Conservation (phyloP, 2,329 filamentous ascomycete species). For the Elsinoe necatrix region DNA sequence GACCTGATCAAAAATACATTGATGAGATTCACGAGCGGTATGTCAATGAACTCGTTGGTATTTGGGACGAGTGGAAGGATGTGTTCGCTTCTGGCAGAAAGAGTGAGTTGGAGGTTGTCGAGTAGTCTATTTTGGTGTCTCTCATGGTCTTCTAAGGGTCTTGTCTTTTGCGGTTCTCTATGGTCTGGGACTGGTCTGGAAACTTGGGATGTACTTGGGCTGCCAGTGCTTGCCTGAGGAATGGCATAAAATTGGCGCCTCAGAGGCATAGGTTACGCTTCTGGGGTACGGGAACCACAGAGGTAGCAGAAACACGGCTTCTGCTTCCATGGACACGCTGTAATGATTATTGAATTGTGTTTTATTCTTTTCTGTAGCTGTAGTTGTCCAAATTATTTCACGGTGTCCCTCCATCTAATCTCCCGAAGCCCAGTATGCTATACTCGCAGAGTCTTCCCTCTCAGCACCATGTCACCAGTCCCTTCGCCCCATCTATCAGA, state of each 20-base stretch:
- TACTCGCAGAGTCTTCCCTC: no score
- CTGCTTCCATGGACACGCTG: neutral
- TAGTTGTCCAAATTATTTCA: neutral
- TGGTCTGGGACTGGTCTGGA: neutral
- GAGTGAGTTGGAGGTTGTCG: slow-evolving; percentile 60
- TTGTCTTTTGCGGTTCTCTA: neutral
- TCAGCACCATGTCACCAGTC: no score
- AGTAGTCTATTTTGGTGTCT: slow-evolving; percentile 31
- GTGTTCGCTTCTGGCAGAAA: slow-evolving; percentile 56
- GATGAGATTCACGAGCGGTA: slow-evolving; percentile 74
- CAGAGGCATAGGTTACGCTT: neutral
- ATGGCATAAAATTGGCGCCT: neutral
- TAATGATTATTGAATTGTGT: neutral
- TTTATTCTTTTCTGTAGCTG: neutral
- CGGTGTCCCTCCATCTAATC: no score
- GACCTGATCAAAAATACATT: slow-evolving; percentile 66
- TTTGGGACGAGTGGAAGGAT: slow-evolving; percentile 74
- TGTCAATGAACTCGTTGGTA: slow-evolving; percentile 60
- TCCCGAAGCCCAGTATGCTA: no score
- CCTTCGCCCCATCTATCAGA: no score
- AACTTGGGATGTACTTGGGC: neutral
- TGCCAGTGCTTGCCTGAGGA: neutral
- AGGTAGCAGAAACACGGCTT: neutral
- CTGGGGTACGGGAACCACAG: neutral
- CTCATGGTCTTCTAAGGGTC: neutral